Base-by-base conservation (phyloP, 495 filamentous ascomycete species). In the Podospora appendiculata region DNA sequence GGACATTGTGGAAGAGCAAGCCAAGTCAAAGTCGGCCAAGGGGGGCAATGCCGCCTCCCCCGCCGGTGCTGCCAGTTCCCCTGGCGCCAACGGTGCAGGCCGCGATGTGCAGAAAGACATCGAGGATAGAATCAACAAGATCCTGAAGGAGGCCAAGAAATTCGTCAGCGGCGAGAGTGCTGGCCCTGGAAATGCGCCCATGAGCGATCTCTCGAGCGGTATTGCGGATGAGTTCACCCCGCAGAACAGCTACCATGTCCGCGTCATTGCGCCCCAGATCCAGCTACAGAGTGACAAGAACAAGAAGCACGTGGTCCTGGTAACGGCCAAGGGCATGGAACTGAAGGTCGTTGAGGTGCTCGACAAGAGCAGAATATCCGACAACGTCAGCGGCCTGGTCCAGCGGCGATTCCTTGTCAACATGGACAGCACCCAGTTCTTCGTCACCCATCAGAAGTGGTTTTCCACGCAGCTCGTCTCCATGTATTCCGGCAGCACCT, bases 221-320 rank as follows among this genome's bases (percentile, higher is more conserved):
- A 87, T 97, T 56, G 81, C 89, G 2, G 77, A 87, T n/a, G 89
- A 95, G 50, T 97, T 91, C 65, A 85, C 85, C n/a, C 82, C 92
- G 3, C 88, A 93, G 58, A 96, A 94, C 64, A 89, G 86, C 59
- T 98, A 96, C 64, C 88, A 95, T 63, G 78, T 97, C 59, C 89
- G 90, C 19, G 79, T 98, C 12, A 95, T 97, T 60, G 94, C 92
- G 9, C 93, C 93, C 40, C 93, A 98, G 63, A 95, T 98, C 47
- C 93, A 98, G 65, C 76, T 98, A 45, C 90, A 97, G 63, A 97
- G 94, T 64, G 92, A 97, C 59, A 97, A 97, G 78, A 96, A 96
- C 59, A 81, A 84, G 46, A 95, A 93, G 60, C 84, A 93, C 36
- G 93, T 91, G 19, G 83, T 96, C 19, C 71, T 98, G n/a, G 86